A percentile compares a stretch with the other conserved stretches of the same genome.
Evolutionary conservation across 192 early-diverging fungal species (phyloP).

Genomic region (Geranomyces michiganensis): DNA sequence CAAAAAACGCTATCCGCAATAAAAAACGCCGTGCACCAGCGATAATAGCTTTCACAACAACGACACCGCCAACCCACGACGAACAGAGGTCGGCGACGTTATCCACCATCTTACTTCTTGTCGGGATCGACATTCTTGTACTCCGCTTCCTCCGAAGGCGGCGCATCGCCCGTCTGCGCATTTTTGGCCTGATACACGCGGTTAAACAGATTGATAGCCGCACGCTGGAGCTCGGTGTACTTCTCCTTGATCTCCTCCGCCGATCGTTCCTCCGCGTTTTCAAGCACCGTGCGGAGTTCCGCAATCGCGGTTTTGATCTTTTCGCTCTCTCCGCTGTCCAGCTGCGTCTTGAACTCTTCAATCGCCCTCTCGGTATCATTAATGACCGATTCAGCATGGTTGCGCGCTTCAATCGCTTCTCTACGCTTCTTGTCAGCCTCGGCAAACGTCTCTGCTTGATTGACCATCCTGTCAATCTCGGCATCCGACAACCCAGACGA

Average conservation of each 20-base stretch:
- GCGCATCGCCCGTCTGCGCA: slow-evolving; percentile 11
- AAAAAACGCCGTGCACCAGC: no score
- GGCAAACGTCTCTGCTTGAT: slow-evolving; percentile 85
- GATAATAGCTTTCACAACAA: no score
- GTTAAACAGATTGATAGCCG: slow-evolving; percentile 94
- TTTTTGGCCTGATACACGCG: slow-evolving; percentile 83
- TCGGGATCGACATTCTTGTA: slow-evolving; percentile 71
- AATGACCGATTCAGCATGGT: slow-evolving; percentile 91
- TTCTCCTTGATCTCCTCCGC: slow-evolving; percentile 91
- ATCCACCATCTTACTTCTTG: slow-evolving; percentile 34
- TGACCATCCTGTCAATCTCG: slow-evolving; percentile 98
- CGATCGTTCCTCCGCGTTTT: slow-evolving; percentile 66
- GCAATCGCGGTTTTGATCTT: slow-evolving; percentile 77
- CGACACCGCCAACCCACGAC: no score
- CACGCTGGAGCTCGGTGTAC: slow-evolving; percentile 82
- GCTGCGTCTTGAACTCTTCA: slow-evolving; percentile 94
- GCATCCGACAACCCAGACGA: slow-evolving; percentile 88
- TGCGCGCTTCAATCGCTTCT: slow-evolving; percentile 93
- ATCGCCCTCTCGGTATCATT: slow-evolving; percentile 94
- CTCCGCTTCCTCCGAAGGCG: slow-evolving; percentile 61
- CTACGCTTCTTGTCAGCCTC: slow-evolving; percentile 90
- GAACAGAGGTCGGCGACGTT: no score
- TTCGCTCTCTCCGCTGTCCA: slow-evolving; percentile 81
- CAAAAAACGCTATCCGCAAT: no score
- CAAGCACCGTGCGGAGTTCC: slow-evolving; percentile 77